These are phyloP conservation scores for Vicia faba DNA, from an alignment of 306 rosid species.

Conservation along the genomic window DNA sequence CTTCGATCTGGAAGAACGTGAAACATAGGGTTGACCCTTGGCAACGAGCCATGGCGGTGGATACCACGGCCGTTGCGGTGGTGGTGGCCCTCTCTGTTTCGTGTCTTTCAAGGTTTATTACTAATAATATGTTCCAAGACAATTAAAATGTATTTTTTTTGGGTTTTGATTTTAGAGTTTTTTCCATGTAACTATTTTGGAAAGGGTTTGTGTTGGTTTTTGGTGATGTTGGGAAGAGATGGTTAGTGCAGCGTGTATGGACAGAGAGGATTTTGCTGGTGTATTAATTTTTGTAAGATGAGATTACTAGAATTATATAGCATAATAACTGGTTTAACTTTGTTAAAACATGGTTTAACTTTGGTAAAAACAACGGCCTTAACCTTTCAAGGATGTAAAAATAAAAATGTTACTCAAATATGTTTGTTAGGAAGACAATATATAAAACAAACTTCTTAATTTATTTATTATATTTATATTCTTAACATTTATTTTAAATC, in stretches of 20 bases:
- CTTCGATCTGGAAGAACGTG: slow-evolving; percentile 41
- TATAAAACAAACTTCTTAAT: too few species aligned
- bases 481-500: too few species aligned
- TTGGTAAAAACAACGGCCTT: background rate
- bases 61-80: slow-evolving; percentile 40
- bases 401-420: too few species aligned
- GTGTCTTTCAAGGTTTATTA: background rate
- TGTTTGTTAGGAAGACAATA: too few species aligned
- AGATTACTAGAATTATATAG: background rate
- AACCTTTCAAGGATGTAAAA: background rate
- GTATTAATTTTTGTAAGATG: background rate
- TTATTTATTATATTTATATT: too few species aligned
- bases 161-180: background rate
- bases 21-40: slow-evolving; percentile 25
- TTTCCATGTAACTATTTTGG: background rate
- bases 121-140: background rate
- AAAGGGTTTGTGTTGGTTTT: slow-evolving; percentile 1
- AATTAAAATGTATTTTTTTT: background rate
- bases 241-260: background rate
- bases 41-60: slow-evolving; percentile 44
- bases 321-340: background rate
- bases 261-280: background rate
- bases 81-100: background rate
- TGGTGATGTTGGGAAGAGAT: background rate
- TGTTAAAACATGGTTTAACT: too few species aligned